These are phyloP conservation scores for Calonectria hongkongensis DNA, from an alignment of 2,329 filamentous ascomycete genomes.

Conservation along the genomic window DNA sequence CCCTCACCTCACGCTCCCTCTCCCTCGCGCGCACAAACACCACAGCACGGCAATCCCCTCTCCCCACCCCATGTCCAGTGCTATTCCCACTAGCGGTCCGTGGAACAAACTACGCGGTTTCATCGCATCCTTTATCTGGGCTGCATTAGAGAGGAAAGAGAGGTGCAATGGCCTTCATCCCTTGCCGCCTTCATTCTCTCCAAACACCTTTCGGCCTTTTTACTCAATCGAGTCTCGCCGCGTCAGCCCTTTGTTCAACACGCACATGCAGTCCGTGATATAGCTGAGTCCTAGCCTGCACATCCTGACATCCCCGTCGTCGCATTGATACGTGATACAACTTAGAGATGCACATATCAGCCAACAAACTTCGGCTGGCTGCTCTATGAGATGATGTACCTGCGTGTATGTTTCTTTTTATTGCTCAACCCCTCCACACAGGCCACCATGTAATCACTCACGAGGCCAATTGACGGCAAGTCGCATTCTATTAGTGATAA, in stretches of 20 bases:
- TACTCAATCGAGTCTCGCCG: slow-evolving; percentile 18
- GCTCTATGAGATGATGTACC: background rate
- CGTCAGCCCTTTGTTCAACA: slow-evolving; percentile 16
- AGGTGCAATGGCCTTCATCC: slow-evolving; percentile 6
- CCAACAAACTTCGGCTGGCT: slow-evolving; percentile 16
- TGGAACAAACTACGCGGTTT: slow-evolving; percentile 30
- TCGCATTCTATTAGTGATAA: slow-evolving; percentile 19
- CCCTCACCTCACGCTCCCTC: no score
- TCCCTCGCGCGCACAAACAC: background rate
- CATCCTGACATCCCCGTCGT: background rate
- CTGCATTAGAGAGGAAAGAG: slow-evolving; percentile 3
- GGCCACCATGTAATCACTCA: slow-evolving; percentile 3
- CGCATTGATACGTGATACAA: slow-evolving; percentile 5
- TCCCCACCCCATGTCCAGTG: background rate
- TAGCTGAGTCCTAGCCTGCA: slow-evolving; percentile 4
- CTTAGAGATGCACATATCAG: slow-evolving; percentile 13
- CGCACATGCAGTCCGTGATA: slow-evolving; percentile 12
- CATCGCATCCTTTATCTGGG: slow-evolving; percentile 27
- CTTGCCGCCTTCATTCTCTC: slow-evolving; percentile 22
- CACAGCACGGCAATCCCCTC: background rate
- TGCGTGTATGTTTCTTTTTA: background rate
- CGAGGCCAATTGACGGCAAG: slow-evolving; percentile 7
- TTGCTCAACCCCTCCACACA: background rate
- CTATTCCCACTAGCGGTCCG: slow-evolving; percentile 16
- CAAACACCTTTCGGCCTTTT: slow-evolving; percentile 25